Conservation (phyloP, 805 yeast genomes). For the Torulaspora delbrueckii region DNA sequence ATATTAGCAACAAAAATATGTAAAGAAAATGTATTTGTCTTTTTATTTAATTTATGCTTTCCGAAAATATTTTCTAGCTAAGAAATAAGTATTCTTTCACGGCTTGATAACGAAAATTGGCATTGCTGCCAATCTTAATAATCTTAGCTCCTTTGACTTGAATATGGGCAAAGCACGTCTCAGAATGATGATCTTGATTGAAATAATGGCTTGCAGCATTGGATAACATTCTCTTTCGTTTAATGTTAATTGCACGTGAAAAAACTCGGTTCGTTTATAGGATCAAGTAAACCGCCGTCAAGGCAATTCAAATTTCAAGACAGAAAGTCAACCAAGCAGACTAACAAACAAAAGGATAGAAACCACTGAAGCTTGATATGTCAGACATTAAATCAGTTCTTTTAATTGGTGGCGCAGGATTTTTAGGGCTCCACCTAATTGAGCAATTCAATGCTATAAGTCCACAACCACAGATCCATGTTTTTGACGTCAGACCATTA, state of each 20-base stretch:
- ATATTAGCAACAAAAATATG: no score
- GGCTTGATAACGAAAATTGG: no score
- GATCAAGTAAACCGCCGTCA: not conserved
- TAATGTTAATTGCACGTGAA: not conserved
- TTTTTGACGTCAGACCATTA: conserved; percentile 85
- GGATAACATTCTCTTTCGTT: no score
- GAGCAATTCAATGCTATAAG: conserved; percentile 68
- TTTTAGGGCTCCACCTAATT: conserved; percentile 84
- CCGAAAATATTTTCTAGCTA: no score
- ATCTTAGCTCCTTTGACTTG: no score
- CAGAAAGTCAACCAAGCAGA: not conserved
- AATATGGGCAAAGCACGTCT: no score
- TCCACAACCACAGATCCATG: conserved; percentile 71
- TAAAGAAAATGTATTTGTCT: no score
- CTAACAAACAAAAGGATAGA: not conserved
- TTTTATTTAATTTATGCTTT: no score
- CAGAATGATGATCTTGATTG: no score
- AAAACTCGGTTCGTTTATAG: not conserved
- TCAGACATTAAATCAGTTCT: conserved; percentile 45
- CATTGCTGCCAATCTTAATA: no score
- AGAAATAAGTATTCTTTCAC: no score
- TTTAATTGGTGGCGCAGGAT: conserved; percentile 94
- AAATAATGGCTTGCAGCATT: no score
- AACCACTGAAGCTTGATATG: conserved; percentile 5
- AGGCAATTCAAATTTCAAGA: not conserved